Percentiles rank a stretch among this genome's conserved stretches.
Conservation (phyloP, 768 basidiomycete species). For the Rubroboletus satanas region DNA sequence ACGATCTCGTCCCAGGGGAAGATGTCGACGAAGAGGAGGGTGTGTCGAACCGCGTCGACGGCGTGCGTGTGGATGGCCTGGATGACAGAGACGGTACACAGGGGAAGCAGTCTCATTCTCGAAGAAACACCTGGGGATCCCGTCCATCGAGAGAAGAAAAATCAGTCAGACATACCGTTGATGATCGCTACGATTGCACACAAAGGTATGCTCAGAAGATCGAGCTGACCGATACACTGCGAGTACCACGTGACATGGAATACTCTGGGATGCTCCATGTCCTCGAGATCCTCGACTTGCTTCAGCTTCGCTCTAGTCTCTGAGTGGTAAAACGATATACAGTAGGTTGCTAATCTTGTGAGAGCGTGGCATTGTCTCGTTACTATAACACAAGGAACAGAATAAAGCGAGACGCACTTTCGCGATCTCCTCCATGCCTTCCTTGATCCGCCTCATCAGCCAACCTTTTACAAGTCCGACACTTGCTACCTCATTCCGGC, state of each 20-base stretch:
- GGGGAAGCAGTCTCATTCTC: conserved; percentile 88
- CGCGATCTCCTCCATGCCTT: conserved; percentile 71
- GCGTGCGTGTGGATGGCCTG: too few relatives aligned
- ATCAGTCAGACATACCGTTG: conserved; percentile 49
- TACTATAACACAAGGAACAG: too few relatives aligned
- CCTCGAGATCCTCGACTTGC: conserved; percentile 76
- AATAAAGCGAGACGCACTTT: conserved; percentile 49
- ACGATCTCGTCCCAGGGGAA: too few relatives aligned
- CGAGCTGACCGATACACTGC: conserved; percentile 82
- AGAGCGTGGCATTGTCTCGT: too few relatives aligned
- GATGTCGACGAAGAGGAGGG: too few relatives aligned
- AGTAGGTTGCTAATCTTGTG: too few relatives aligned
- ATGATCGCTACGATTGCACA: conserved; percentile 98
- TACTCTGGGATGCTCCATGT: conserved; percentile 74
- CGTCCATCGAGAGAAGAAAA: background rate
- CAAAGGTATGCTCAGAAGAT: conserved; percentile 91
- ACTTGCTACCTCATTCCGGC: conserved; percentile 84
- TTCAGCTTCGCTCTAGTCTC: conserved; percentile 80
- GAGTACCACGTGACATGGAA: conserved; percentile 96
- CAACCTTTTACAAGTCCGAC: conserved; percentile 91
- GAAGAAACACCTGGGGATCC: conserved; percentile 66
- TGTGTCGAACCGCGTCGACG: too few relatives aligned
- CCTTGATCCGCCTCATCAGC: conserved; percentile 75
- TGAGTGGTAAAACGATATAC: conserved; percentile 37
- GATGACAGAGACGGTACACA: conserved; percentile 49